Evolutionary conservation across 2,329 filamentous ascomycete species (phyloP).

Genomic region (Aspergillus arachidicola): DNA sequence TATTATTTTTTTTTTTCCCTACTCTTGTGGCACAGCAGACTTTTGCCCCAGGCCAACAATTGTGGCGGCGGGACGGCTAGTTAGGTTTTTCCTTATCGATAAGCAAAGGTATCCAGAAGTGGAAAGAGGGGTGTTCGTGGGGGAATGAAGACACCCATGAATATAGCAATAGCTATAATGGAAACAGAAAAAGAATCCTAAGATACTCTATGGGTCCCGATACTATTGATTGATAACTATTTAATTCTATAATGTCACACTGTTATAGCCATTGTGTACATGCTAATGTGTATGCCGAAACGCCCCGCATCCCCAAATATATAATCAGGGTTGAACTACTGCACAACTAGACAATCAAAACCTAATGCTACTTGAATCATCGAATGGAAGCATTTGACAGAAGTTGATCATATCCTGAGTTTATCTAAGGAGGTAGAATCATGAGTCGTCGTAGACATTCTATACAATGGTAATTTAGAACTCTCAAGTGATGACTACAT

Average conservation of each 20-base stretch:
- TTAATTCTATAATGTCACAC: background rate
- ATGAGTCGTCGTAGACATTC: background rate
- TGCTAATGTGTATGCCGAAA: background rate
- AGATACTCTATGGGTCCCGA: background rate
- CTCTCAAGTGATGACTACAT: background rate
- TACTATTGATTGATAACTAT: background rate
- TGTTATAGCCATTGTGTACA: background rate
- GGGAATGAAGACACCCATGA: background rate
- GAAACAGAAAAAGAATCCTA: background rate
- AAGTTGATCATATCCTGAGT: background rate
- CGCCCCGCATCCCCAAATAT: background rate
- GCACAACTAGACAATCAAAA: background rate
- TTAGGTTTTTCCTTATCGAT: slow-evolving; percentile 13
- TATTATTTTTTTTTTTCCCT: slow-evolving; percentile 1
- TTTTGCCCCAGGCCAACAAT: slow-evolving; percentile 8
- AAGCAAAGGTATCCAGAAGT: background rate
- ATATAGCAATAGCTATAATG: background rate
- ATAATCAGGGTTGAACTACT: background rate
- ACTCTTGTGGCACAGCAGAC: background rate
- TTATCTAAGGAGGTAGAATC: background rate
- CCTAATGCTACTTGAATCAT: background rate
- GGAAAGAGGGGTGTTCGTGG: background rate
- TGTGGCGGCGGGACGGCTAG: background rate
- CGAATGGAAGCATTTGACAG: background rate
- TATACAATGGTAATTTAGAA: background rate